Conservation (phyloP, 2,329 filamentous ascomycete species). For the Talaromyces sp. region DNA sequence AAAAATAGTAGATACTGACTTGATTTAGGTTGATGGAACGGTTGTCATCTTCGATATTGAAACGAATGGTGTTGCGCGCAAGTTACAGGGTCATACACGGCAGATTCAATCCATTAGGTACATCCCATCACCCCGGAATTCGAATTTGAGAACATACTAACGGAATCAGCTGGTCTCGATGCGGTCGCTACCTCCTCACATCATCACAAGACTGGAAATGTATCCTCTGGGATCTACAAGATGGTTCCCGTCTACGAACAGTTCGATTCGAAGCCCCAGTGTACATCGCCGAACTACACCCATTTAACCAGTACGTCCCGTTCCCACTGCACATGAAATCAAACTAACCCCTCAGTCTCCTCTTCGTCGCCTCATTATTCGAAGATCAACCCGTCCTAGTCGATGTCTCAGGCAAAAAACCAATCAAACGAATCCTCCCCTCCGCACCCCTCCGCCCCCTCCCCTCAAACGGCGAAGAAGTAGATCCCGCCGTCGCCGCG, state of each 20-base stretch:
- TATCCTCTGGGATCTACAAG: conserved; percentile 88
- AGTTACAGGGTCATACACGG: conserved; percentile 87
- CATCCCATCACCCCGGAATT: neutral
- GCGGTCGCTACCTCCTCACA: conserved; percentile 87
- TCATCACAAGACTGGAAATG: conserved; percentile 96
- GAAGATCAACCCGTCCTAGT: conserved; percentile 91
- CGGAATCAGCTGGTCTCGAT: conserved; percentile 75
- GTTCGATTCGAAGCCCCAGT: conserved; percentile 91
- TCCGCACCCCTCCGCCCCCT: conserved; percentile 78
- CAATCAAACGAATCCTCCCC: conserved; percentile 75
- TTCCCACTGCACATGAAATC: neutral
- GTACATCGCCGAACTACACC: conserved; percentile 94
- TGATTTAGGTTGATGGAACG: conserved; percentile 72
- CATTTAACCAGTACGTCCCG: conserved; percentile 76
- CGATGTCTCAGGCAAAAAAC: conserved; percentile 70
- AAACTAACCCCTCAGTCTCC: conserved; percentile 57
- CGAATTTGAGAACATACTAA: neutral
- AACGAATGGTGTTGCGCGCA: conserved; percentile 93
- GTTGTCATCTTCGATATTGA: conserved; percentile 97
- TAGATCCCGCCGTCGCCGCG: conserved; percentile 62
- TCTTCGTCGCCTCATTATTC: conserved; percentile 89
- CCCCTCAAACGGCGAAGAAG: conserved; percentile 66
- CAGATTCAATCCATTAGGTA: conserved; percentile 85
- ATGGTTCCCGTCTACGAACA: conserved; percentile 72
- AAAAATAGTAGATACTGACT: conserved; percentile 4